Evolutionary conservation across 2,329 filamentous ascomycete genomes (phyloP), one percentile per base, ranked within the genome.

Genomic region (Aureobasidium pullulans): DNA sequence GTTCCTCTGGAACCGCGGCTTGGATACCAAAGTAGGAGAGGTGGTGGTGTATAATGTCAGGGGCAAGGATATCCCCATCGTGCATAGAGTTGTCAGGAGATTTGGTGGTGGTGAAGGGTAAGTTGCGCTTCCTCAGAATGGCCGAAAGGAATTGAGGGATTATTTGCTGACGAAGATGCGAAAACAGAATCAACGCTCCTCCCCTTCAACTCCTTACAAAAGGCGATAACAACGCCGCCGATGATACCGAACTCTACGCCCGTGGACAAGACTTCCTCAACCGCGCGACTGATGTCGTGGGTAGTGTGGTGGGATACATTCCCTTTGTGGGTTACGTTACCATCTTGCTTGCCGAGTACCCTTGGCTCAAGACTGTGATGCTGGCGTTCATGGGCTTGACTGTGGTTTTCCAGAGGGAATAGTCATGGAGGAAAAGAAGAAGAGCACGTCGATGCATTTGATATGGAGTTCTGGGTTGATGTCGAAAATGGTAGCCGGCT

Each of bases 301-400:
- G 94, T 47, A 96, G 89, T 66, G 94, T 97, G 6, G 79, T 94
- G 10, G 94, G 84, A 39, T 99, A 95, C 72, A 86, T 97, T 60
- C 94, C 94, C 0, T 95, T 94, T 68, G 91, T 97, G 13, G 94
- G 94, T 65, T 97, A 97, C 70, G 92, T 97, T 47, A 99, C 94
- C 1, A 99, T 99, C 67, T 79, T 97, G 73, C 79, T 99, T 63
- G 94, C 89, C 63, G 94, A 99, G 73, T 87, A 99, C 71, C 94
- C 94, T 6, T 97, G 93, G 93, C 73, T 97, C 67, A 99, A 99
- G 83, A 95, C 90, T 11, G 93, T 86, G 29, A 89, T 97, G 86
- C 74, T 99, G 69, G 93, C 90, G 1, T 82, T 96, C 53, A 99
- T 99, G 94, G 94, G 93, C 1, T 72, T 96, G 67, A 85, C 96